Conservation (phyloP, 306 rosid species). For the Cucurbita moschata region DNA sequence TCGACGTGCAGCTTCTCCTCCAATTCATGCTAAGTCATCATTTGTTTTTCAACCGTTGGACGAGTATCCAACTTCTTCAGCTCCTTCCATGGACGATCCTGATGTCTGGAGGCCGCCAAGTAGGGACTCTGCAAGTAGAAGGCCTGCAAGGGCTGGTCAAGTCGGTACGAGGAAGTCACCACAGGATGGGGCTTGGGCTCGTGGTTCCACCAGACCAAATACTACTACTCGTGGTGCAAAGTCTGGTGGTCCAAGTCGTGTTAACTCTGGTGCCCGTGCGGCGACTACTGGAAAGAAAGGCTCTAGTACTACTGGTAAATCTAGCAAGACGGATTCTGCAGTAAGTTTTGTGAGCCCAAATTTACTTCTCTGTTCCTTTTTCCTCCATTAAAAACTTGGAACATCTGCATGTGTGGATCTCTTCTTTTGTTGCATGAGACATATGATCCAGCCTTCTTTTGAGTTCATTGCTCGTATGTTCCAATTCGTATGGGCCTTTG, state of each 20-base stretch:
- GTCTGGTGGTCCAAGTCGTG: constrained; percentile 39
- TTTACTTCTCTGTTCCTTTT: neutral
- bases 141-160: constrained; percentile 54
- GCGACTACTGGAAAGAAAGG: constrained; percentile 58
- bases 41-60: constrained; percentile 86
- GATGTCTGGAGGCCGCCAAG: constrained; percentile 98
- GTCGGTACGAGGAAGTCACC: constrained; percentile 53
- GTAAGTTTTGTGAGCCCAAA: constrained; percentile 25
- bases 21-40: constrained; percentile 49
- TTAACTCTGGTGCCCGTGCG: constrained; percentile 40
- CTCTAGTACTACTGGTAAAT: constrained; percentile 31
- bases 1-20: constrained; percentile 78
- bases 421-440: neutral
- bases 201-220: constrained; percentile 45
- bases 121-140: constrained; percentile 46
- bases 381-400: neutral
- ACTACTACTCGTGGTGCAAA: constrained; percentile 55
- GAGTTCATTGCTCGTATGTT: neutral
- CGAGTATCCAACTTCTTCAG: constrained; percentile 82
- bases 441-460: neutral
- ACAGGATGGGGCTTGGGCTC: constrained; percentile 77
- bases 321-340: constrained; percentile 50
- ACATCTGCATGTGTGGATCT: neutral
- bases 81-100: constrained; percentile 64
- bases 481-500: neutral